Evolutionary conservation across 192 early-diverging fungal species (phyloP), one percentile per base, ranked within the genome.

Genomic region (Podila verticillata): DNA sequence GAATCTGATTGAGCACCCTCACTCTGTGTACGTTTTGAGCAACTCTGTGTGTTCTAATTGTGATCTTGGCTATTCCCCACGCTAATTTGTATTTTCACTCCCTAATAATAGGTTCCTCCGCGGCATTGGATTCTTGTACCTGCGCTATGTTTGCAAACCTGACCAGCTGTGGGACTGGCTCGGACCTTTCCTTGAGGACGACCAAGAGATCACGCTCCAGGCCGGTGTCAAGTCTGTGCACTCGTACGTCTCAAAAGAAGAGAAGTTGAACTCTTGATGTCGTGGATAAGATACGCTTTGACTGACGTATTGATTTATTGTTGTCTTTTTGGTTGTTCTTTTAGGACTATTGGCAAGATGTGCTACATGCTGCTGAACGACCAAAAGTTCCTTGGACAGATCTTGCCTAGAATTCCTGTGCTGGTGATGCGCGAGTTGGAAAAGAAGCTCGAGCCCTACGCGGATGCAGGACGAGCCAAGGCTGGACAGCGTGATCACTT

Each of bases 351-450:
- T 65, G 95, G 93, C 9, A 84, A 87, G 44, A 75, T 96, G 65
- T 87, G 87, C 32, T 81, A 85, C 1, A 87, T 87, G 65, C 84
- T 96, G 29, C 65, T 96, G 22, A 89, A 87, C 20, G 93, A 95
- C 4, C 84, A 88, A 70, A 96, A 96, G 78, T 96, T 89, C 81
- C 70, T 89, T 24, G 93, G 92, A 5, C 93, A 93, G 10, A 94
- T 96, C 49, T 65, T 96, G 26, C 95, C 95, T 19, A 86, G 95
- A 58, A 96, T 96, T 65, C 95, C 95, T 0, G 91, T 95, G 2
- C 89, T 92, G 10, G 91, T 96, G 67, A 93, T 92, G 19, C 85
- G 93, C 26, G 91, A 93, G 48, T 78, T 96, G 48, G 88, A 90
- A 54, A 74, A 85, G 51, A 93, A 93, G 54, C 56, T 96, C 36